Evolutionary conservation across 805 yeast species (phyloP), one percentile per base, ranked within the genome.

Genomic region (Huiozyma naganishii): DNA sequence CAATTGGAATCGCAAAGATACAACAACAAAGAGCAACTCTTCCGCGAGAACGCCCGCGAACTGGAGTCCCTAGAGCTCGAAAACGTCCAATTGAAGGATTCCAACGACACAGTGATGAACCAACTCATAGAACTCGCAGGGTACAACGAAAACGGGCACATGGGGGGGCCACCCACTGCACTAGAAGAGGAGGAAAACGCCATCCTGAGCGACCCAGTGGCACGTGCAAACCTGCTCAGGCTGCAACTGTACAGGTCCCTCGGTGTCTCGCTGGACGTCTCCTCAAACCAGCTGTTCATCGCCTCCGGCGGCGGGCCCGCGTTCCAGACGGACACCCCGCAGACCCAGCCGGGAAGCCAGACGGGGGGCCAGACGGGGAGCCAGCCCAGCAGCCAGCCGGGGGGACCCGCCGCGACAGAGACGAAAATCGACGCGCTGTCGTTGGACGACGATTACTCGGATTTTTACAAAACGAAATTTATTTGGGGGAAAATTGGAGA

Each of bases 381-480:
- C n/a, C 27, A 35, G 33, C 33, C 33, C 9, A 30, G n/a, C 33
- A 30, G n/a, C n/a, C 23, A 17, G 23, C 23, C 27, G 9, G 29
- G 39, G 29, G 34, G 34, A 10, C 10, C n/a, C 46, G 76, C 75
- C 54, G 71, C 70, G 43, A 59, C 59, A n/a, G 62, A 61, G 28
- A 73, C 73, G 40, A 58, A 66, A 28, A 62, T 77, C 1, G 74
- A 73, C 51, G 65, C 74, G 7, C 60, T 82, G 42, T 71, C 75
- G 28, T 70, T 78, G 30, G 72, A 69, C 27, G 67, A 62, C 41
- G 55, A 76, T 46, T 76, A 79, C 48, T 76, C 83, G 52, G 80
- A 79, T 46, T 80, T 72, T 53, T 84, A 83, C 59, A 73, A 83
- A 29, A 73, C 86, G 10, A 84, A 85, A 54, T 81, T 76, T 56